Base-by-base conservation (phyloP, 1,284 basidiomycete species). In the Sanghuangporus sanghuang region DNA sequence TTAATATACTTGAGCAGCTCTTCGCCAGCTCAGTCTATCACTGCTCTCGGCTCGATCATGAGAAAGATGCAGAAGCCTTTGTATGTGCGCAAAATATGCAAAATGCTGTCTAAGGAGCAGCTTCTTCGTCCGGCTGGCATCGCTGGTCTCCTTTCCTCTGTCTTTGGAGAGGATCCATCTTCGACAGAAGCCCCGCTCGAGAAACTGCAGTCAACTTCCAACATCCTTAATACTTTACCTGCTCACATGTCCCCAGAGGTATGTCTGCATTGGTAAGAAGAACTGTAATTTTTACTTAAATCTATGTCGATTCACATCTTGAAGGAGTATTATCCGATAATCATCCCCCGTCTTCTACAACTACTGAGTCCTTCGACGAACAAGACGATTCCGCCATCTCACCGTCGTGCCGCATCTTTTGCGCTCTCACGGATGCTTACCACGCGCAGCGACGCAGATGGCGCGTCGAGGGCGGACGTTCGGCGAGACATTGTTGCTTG, bases 61-160 rank as follows among this genome's bases (percentile, higher is more conserved):
- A 80, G 85, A 1, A 74, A 75, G 39, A 68, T 79, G 0, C 75
- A 77, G 2, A 73, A 81, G 2, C 71, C 76, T 1, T 54, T 71
- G 16, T 82, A 90, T 69, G 80, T 84, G 18, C 79, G 79, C 44
- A 87, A 81, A 69, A 69, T 84, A 32, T 89, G 85, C 67, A 77
- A 81, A 0, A 79, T 79, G 35, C 75, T 91, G 35, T 79, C 92
- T 27, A 86, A 84, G 67, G 79, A 81, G 62, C 89, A 91, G 68
- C 73, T 93, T 7, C 72, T 89, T 35, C 83, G 88, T 36, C 82
- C 84, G 2, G 82, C 85, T 38, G 90, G 90, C 1, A 77, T 92
- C 2, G 78, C 75, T 40, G 90, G 89, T 1, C 77, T 93, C 21
- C 86, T 83, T 65, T 78, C 79, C 9, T 86, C 86, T 16, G 74